These are phyloP conservation scores for Scutellaria minor DNA, from an alignment of 257 asterid genomes.

Conservation along the genomic window DNA sequence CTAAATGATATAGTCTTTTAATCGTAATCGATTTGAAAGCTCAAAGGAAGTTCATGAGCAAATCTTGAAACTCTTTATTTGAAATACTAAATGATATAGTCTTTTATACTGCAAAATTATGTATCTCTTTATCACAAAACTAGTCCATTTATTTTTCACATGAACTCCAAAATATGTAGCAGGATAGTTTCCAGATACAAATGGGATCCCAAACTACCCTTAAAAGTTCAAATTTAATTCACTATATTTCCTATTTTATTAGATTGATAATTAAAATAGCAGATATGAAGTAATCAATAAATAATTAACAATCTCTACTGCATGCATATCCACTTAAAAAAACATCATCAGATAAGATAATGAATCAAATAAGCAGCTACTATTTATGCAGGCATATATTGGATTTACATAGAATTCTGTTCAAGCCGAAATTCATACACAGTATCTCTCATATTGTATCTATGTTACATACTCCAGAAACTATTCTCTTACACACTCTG, in stretches of 20 bases:
- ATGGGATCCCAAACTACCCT: too few species aligned
- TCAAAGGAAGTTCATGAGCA: slow-evolving; percentile 71
- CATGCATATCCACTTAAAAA: too few species aligned
- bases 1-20: too few species aligned
- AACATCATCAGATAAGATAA: too few species aligned
- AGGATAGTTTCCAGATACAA: slow-evolving; percentile 34
- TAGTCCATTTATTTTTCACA: slow-evolving; percentile 65
- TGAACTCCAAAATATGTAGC: slow-evolving; percentile 64
- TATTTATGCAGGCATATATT: slow-evolving; percentile 35
- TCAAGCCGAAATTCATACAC: slow-evolving; percentile 40
- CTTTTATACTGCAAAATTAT: slow-evolving; percentile 32
- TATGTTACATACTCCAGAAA: slow-evolving; percentile 48
- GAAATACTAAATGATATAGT: slow-evolving; percentile 23
- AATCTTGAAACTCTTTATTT: slow-evolving; percentile 42
- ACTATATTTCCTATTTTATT: too few species aligned
- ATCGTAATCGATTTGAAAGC: slow-evolving; percentile 79
- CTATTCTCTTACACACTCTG: slow-evolving; percentile 53
- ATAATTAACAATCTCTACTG: too few species aligned
- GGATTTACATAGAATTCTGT: slow-evolving; percentile 42
- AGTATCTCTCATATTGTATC: slow-evolving; percentile 35
- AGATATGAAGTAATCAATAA: too few species aligned
- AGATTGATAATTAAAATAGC: too few species aligned
- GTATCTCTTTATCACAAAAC: slow-evolving; percentile 47
- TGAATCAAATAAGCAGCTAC: not conserved
- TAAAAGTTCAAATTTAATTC: too few species aligned